phyloP scores from a whole-genome alignment of 2,329 filamentous ascomycete species.

The Cladophialophora carrionii region DNA sequence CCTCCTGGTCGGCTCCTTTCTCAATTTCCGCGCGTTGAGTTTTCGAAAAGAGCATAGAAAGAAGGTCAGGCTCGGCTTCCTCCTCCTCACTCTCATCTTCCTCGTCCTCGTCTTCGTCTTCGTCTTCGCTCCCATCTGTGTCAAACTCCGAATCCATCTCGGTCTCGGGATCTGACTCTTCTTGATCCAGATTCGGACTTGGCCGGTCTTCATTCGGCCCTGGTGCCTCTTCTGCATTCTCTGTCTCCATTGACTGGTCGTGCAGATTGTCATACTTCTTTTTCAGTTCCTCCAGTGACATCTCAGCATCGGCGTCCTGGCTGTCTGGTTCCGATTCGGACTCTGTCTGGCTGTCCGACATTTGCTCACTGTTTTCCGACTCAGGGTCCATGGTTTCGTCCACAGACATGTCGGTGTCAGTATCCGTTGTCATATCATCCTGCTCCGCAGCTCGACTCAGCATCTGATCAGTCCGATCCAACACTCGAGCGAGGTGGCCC shows the following conservation, averaged over 20 bases:
- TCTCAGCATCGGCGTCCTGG: constrained; percentile 49
- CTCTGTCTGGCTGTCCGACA: constrained; percentile 52
- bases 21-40: constrained; percentile 43
- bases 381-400: constrained; percentile 45
- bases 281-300: constrained; percentile 54
- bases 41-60: constrained; percentile 53
- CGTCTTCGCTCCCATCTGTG: constrained; percentile 52
- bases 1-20: constrained; percentile 42
- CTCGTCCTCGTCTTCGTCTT: constrained; percentile 41
- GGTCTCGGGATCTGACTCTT: constrained; percentile 41
- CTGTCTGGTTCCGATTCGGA: constrained; percentile 49
- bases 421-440: constrained; percentile 31
- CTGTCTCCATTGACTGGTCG: constrained; percentile 17
- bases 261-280: constrained; percentile 53
- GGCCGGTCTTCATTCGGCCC: constrained; percentile 9
- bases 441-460: constrained; percentile 47
- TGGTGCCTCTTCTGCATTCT: not conserved
- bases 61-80: constrained; percentile 43
- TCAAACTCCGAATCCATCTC: constrained; percentile 56
- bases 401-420: constrained; percentile 37
- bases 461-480: constrained; percentile 61
- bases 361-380: constrained; percentile 48
- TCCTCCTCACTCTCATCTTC: constrained; percentile 53
- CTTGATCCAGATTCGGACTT: constrained; percentile 39
- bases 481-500: constrained; percentile 55